Percentiles rank a stretch among this genome's conserved stretches.
These are phyloP conservation scores for Agaricus subrufescens DNA, from an alignment of 768 basidiomycete genomes.

Conservation along the genomic window DNA sequence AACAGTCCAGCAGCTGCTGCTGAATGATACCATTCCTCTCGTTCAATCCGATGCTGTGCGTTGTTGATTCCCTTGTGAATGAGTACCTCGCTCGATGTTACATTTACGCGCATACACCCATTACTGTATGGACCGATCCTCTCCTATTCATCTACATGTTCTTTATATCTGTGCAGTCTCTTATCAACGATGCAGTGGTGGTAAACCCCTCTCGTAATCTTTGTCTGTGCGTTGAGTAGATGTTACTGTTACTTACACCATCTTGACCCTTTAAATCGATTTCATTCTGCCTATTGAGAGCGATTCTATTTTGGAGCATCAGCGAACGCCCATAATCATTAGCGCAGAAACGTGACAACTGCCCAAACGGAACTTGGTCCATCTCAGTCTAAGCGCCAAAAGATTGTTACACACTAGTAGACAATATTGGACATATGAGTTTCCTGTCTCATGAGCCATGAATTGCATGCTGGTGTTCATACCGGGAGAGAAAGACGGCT, in stretches of 20 bases:
- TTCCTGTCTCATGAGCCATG: too few species aligned
- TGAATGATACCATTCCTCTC: conserved; percentile 23
- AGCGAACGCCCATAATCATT: too few species aligned
- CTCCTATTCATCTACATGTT: conserved; percentile 11
- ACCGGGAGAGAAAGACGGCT: too few species aligned
- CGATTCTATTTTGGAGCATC: too few species aligned
- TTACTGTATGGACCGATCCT: conserved; percentile 12
- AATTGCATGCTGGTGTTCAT: too few species aligned
- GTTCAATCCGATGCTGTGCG: not conserved
- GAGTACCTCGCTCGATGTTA: conserved; percentile 4
- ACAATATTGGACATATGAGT: too few species aligned
- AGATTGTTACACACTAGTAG: too few species aligned
- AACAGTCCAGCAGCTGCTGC: conserved; percentile 75
- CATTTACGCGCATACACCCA: conserved; percentile 9
- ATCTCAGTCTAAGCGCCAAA: too few species aligned
- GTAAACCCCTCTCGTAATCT: not conserved
- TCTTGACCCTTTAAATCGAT: not conserved
- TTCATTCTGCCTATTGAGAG: too few species aligned
- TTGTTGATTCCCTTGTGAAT: conserved; percentile 4
- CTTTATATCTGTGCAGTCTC: conserved; percentile 7
- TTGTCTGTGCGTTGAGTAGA: conserved; percentile 11
- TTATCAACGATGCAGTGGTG: conserved; percentile 4
- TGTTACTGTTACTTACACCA: conserved; percentile 5
- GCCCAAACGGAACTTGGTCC: too few species aligned
- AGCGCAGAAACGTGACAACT: too few species aligned